These are phyloP conservation scores for Blastobotrys terrestris DNA, from an alignment of 805 yeast genomes.

Conservation along the genomic window DNA sequence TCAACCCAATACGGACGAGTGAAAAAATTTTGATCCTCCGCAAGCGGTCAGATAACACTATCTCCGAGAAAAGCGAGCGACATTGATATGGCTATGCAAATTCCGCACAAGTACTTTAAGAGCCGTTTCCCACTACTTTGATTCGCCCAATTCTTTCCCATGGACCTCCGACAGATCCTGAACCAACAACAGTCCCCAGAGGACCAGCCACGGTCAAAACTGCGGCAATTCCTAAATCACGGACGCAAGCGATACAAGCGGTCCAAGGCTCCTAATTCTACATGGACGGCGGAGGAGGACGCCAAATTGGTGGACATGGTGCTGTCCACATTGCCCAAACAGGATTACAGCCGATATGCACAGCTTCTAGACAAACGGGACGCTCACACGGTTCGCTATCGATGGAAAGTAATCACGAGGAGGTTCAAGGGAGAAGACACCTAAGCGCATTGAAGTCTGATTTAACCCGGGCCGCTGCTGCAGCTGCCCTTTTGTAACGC, in stretches of 20 bases:
- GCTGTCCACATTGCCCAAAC: constrained; percentile 28
- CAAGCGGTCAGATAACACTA: no score
- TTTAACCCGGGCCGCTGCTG: no score
- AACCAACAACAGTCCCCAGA: constrained; percentile 2
- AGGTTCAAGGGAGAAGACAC: constrained; percentile 26
- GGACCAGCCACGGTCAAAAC: no score
- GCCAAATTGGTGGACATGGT: constrained; percentile 28
- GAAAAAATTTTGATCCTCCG: no score
- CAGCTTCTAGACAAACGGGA: constrained; percentile 28
- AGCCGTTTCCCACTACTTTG: background rate
- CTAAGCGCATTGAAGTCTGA: no score
- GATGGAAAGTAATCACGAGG: constrained; percentile 30
- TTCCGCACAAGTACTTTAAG: no score
- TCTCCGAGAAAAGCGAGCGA: no score
- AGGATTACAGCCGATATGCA: constrained; percentile 30
- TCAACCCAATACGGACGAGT: no score
- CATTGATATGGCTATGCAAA: no score
- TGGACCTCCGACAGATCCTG: background rate
- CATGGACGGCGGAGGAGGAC: constrained; percentile 31
- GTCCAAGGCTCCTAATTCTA: constrained; percentile 28
- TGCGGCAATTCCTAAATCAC: no score
- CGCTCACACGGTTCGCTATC: constrained; percentile 30
- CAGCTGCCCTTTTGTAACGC: no score
- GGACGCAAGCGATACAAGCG: no score
- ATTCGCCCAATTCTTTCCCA: background rate